Conservation (phyloP, 768 basidiomycete species). For the Termitomyces sp. region DNA sequence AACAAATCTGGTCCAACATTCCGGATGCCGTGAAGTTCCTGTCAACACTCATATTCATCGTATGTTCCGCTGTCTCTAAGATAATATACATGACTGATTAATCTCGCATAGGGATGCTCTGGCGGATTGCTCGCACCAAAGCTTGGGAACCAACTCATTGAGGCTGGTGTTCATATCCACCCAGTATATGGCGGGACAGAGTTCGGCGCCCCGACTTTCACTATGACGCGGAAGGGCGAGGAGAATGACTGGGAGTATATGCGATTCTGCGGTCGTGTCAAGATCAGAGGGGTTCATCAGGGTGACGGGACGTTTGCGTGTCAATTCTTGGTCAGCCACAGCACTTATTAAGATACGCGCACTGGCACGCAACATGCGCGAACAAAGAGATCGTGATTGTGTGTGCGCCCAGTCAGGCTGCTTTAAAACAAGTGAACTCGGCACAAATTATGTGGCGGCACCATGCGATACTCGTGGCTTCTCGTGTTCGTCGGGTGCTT, state of each 20-base stretch:
- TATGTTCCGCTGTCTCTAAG: slow-evolving; percentile 18
- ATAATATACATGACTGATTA: neutral
- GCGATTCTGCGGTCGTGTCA: neutral
- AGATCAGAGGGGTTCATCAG: neutral
- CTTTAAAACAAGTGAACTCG: too few relatives aligned
- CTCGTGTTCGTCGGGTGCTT: too few relatives aligned
- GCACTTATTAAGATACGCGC: too few relatives aligned
- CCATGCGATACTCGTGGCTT: too few relatives aligned
- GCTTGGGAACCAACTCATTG: slow-evolving; percentile 27
- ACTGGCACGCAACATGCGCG: too few relatives aligned
- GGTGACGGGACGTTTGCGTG: neutral
- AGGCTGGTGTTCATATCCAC: slow-evolving; percentile 26
- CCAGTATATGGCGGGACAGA: slow-evolving; percentile 30
- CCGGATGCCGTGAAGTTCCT: slow-evolving; percentile 22
- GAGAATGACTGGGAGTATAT: slow-evolving; percentile 21
- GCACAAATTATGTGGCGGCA: too few relatives aligned
- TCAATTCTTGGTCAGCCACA: neutral
- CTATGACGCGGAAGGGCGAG: slow-evolving; percentile 15
- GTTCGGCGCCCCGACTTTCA: slow-evolving; percentile 18
- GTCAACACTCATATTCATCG: slow-evolving; percentile 25
- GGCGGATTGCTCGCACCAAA: slow-evolving; percentile 31
- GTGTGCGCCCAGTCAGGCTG: too few relatives aligned
- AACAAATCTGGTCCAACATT: slow-evolving; percentile 27
- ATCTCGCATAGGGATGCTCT: slow-evolving; percentile 20
- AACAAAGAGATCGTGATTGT: too few relatives aligned